Evolutionary conservation across 179 eudicot species (phyloP).

Genomic region (Nepenthes alata): DNA sequence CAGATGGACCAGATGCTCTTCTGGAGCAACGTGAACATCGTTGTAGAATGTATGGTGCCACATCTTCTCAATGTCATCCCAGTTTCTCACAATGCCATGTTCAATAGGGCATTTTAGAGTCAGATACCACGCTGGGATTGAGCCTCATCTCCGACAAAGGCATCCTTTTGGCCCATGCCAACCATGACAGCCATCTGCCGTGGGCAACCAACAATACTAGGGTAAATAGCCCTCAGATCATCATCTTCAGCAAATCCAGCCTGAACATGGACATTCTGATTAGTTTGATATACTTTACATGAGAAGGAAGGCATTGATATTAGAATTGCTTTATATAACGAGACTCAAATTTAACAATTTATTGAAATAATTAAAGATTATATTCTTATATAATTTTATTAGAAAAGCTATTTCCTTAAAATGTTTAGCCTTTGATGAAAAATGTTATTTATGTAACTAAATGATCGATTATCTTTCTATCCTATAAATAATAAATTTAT

Average conservation of each 20-base stretch:
- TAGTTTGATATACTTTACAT: neutral
- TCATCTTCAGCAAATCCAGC: conserved; percentile 48
- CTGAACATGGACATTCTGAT: conserved; percentile 4
- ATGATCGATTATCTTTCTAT: too few species aligned
- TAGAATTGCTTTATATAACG: too few species aligned
- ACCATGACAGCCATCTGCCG: conserved; percentile 46
- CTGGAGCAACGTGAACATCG: conserved; percentile 43
- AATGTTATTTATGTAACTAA: too few species aligned
- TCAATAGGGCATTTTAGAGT: conserved; percentile 34
- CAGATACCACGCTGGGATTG: conserved; percentile 36
- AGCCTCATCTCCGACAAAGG: conserved; percentile 43
- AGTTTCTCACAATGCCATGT: conserved; percentile 32
- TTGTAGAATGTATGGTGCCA: conserved; percentile 51
- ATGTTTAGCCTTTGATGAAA: too few species aligned
- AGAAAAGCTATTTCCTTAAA: too few species aligned
- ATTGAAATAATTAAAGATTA: too few species aligned
- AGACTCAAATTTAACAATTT: too few species aligned
- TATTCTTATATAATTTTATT: too few species aligned
- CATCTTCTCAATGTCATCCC: conserved; percentile 40
- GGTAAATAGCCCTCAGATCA: conserved; percentile 33
- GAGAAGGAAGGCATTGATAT: neutral
- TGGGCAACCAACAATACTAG: conserved; percentile 37
- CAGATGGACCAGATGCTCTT: conserved; percentile 36
- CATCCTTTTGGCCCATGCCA: conserved; percentile 45
- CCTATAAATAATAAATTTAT: too few species aligned